Evolutionary conservation across 768 basidiomycete genomes (phyloP), one percentile per base, ranked within the genome.

Genomic region (Suillus spraguei): DNA sequence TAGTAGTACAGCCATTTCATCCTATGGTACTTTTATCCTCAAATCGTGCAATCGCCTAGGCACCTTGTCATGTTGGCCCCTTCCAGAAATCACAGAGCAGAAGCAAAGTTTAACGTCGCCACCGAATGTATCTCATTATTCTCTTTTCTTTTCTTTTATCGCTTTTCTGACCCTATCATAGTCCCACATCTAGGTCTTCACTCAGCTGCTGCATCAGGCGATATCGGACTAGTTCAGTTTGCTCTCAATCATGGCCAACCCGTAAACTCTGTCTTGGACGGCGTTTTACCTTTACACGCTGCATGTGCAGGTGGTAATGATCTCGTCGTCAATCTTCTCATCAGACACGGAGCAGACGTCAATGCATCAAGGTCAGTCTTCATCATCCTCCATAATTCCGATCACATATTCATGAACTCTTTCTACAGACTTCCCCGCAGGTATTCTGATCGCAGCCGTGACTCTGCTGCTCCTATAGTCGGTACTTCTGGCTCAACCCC

Each of bases 301-400:
- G 97, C 97, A 2, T 92, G 88, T 68, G 91, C 94, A 0, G 94
- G 94, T 28, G 97, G 97, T 2, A 92, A 87, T 71, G 92, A 91
- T 62, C 84, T 88, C 63, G 92, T 98, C 50, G 95, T 99, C 46
- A 85, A 87, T 70, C 82, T 96, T 66, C 80, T 99, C 53, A 91
- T 99, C 70, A 94, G 97, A 65, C 81, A 88, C 63, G 97, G 97
- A 24, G 97, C 97, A n/a, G 97, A 99, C 73, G 97, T 98, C 36
- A 99, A 99, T 77, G 95, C 95, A 5, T 90, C 94, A 60, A 87
- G 96, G 92, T 92, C 60, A 64, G 85, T 74, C 17, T 28, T 28
- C 24, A 6, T 17, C 55, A 24, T 41, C 4, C 11, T 9, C 22
- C 24, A 41, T 41, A 20, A 13, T 39, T 38, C 3, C 3, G 35